Conservation (phyloP, 805 yeast species). For the Wickerhamomyces bisporus region DNA sequence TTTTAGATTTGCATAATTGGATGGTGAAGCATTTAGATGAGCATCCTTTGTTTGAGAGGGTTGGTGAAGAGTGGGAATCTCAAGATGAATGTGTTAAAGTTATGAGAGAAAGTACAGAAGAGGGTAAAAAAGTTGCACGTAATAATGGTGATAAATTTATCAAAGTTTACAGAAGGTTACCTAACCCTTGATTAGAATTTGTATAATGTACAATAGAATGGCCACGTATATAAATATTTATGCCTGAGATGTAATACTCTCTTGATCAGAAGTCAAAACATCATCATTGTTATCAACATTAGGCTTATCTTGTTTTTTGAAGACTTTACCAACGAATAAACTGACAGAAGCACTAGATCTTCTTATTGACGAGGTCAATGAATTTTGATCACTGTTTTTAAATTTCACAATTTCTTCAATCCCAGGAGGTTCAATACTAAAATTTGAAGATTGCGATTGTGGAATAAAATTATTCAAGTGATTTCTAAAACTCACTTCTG, state of each 20-base stretch:
- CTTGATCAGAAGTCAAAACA: conserved; percentile 21
- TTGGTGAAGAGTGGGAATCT: conserved; percentile 72
- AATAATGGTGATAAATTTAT: conserved; percentile 83
- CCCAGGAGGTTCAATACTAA: conserved; percentile 33
- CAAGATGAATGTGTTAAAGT: conserved; percentile 76
- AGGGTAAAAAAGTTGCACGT: conserved; percentile 93
- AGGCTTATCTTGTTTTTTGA: conserved; percentile 19
- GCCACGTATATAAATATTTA: background rate
- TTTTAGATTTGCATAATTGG: conserved; percentile 89
- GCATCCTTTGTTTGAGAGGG: conserved; percentile 87
- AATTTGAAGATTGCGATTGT: conserved; percentile 10
- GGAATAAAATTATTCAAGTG: conserved; percentile 16
- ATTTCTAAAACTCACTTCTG: conserved; percentile 19
- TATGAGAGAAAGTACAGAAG: conserved; percentile 94
- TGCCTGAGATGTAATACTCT: conserved; percentile 8
- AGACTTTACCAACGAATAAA: conserved; percentile 28
- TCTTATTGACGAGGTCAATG: conserved; percentile 31
- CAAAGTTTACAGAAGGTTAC: conserved; percentile 79
- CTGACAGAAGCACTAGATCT: conserved; percentile 39
- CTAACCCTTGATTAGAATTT: no score
- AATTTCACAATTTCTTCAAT: conserved; percentile 31
- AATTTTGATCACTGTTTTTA: conserved; percentile 25
- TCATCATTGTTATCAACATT: conserved; percentile 22
- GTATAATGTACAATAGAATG: no score
- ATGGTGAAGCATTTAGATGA: conserved; percentile 88